Percentiles rank a stretch among this genome's conserved stretches.
These are phyloP conservation scores for Talaromyces sp. DNA, from an alignment of 2,329 filamentous ascomycete species.

Conservation along the genomic window DNA sequence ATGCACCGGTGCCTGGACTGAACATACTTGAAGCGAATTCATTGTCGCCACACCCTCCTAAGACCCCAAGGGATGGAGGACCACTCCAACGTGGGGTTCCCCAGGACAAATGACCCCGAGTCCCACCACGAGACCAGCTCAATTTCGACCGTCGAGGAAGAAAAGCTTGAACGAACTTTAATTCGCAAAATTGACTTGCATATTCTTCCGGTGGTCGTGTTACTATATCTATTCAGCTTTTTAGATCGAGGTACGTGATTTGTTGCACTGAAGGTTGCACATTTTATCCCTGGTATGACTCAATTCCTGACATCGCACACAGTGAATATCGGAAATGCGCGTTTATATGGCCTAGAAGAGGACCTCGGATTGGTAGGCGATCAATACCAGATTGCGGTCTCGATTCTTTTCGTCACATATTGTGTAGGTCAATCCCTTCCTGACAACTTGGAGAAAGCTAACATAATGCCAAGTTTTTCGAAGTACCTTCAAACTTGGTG, in stretches of 20 bases:
- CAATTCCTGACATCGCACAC: slow-evolving; percentile 19
- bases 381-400: slow-evolving; percentile 71
- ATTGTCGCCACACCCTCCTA: not conserved
- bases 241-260: slow-evolving; percentile 67
- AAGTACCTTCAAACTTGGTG: slow-evolving; percentile 67
- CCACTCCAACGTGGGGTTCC: slow-evolving; percentile 18
- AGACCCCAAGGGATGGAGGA: slow-evolving; percentile 13
- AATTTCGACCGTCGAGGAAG: slow-evolving; percentile 27
- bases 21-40: not conserved
- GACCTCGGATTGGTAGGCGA: slow-evolving; percentile 64
- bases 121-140: slow-evolving; percentile 18
- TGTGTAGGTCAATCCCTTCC: slow-evolving; percentile 41
- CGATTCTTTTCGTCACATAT: slow-evolving; percentile 69
- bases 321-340: slow-evolving; percentile 74
- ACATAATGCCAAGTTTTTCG: slow-evolving; percentile 49
- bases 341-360: slow-evolving; percentile 64
- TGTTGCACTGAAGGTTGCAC: slow-evolving; percentile 1
- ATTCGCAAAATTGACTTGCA: slow-evolving; percentile 46
- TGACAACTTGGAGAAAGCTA: slow-evolving; percentile 1
- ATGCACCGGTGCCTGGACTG: too few relatives aligned
- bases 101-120: slow-evolving; percentile 8
- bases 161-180: slow-evolving; percentile 32
- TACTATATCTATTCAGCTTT: slow-evolving; percentile 72
- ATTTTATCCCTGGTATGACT: not conserved
- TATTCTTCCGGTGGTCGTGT: slow-evolving; percentile 45